Evolutionary conservation across 495 filamentous ascomycete genomes (phyloP), one percentile per base, ranked within the genome.

Genomic region (Penicillium lividum): DNA sequence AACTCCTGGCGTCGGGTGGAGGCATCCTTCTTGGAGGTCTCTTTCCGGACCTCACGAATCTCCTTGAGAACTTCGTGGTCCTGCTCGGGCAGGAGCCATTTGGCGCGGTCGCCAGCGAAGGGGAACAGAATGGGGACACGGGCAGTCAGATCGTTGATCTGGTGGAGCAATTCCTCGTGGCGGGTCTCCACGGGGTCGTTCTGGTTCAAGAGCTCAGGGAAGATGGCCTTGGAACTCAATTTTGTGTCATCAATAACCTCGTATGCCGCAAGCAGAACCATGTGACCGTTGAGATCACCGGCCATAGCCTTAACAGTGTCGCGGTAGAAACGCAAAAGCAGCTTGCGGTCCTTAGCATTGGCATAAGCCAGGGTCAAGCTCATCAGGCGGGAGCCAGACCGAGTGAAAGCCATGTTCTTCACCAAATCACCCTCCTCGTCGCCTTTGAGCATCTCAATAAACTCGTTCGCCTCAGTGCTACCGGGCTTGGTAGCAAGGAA

Each of bases 371-470:
- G 74, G 27, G 87, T 82, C 29, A 94, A 77, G 65, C 85, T 93
- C 46, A 92, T 90, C 31, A 99, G 75, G 29, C 88, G 82, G 30
- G 92, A 84, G 11, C 95, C 95, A 3, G 91, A 89, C 62, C 86
- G 89, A 27, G 95, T 97, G 79, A 98, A 99, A 22, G 92, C 93
- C 73, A 99, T 81, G 67, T 97, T 97, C 78, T 95, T 93, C 43
- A 93, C 82, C 51, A 96, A 73, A 69, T 96, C 91, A 44, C 90
- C 88, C 53, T 89, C 89, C 65, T 93, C 92, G 58, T 97, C 93
- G 38, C 89, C 87, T 77, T 94, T 96, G 61, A 98, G 77, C 50
- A 95, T 75, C 67, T 98, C 93, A 49, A 97, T 77, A 66, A 94
- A 97, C 61, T 96, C 92, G 40, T 82, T 89, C 40, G 87, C 80